A percentile compares a stretch with the other conserved stretches of the same genome.
These are phyloP conservation scores for Citrus maxima DNA, from an alignment of 345 rosid genomes.

Conservation along the genomic window DNA sequence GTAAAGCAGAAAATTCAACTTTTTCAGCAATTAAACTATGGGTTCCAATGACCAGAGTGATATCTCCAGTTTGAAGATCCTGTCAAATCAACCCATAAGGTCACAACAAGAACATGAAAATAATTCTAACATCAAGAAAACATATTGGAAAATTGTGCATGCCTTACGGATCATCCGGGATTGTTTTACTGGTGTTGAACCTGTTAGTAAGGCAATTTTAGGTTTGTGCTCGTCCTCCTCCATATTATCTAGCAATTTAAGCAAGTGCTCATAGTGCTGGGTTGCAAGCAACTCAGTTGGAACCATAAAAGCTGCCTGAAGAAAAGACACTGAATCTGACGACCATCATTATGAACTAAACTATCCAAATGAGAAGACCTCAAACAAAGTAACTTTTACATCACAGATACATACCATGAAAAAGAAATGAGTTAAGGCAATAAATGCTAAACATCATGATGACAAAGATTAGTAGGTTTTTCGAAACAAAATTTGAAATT, in stretches of 20 bases:
- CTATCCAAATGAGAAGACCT: not conserved
- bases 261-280: conserved; percentile 84
- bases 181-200: conserved; percentile 80
- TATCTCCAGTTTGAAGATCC: conserved; percentile 82
- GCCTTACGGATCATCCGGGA: conserved; percentile 85
- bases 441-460: not conserved
- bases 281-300: conserved; percentile 96
- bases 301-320: conserved; percentile 98
- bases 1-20: conserved; percentile 75
- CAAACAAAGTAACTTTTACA: not conserved
- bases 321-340: not conserved
- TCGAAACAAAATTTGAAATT: not conserved
- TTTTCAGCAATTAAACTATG: conserved; percentile 88
- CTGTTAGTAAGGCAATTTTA: conserved; percentile 82
- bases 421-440: not conserved
- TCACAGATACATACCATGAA: not conserved
- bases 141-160: conserved; percentile 28
- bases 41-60: conserved; percentile 90
- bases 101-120: conserved; percentile 20
- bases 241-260: conserved; percentile 62
- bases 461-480: not conserved
- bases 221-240: conserved; percentile 60
- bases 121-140: conserved; percentile 15
- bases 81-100: conserved; percentile 27
- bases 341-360: not conserved